phyloP scores from a whole-genome alignment of 257 asterid genomes.

The Eustoma russellianum region DNA sequence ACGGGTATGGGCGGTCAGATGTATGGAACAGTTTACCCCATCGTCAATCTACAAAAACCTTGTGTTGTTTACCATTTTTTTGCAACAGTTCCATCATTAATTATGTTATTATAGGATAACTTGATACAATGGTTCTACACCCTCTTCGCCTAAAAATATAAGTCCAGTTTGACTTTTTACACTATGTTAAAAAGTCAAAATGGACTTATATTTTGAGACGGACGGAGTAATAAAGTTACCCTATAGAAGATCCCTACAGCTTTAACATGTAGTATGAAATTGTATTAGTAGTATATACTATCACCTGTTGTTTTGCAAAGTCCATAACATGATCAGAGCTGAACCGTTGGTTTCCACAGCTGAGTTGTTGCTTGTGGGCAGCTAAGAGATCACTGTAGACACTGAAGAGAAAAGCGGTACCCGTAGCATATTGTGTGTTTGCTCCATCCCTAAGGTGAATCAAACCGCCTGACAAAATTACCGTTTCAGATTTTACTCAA shows the following conservation, averaged over 20 bases:
- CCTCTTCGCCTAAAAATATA: no score
- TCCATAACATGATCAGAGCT: conserved; percentile 24
- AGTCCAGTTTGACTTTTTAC: no score
- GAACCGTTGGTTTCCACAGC: conserved; percentile 34
- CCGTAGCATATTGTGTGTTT: conserved; percentile 67
- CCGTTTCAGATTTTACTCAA: neutral
- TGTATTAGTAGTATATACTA: neutral
- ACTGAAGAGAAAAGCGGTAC: conserved; percentile 51
- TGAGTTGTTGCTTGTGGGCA: conserved; percentile 31
- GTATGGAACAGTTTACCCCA: no score
- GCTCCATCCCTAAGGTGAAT: conserved; percentile 76
- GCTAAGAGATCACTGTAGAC: conserved; percentile 47
- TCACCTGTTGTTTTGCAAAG: conserved; percentile 68
- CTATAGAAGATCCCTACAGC: no score
- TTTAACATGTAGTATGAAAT: neutral
- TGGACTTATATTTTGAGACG: no score
- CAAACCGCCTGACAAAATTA: conserved; percentile 40
- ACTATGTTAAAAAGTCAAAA: no score
- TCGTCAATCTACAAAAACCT: no score
- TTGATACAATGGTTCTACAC: no score
- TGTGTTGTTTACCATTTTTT: no score
- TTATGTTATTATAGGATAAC: no score
- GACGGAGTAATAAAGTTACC: neutral
- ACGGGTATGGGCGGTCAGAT: no score
- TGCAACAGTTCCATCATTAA: no score